Conservation (phyloP, 768 basidiomycete genomes). For the Hortiboletus flavorubellus region DNA sequence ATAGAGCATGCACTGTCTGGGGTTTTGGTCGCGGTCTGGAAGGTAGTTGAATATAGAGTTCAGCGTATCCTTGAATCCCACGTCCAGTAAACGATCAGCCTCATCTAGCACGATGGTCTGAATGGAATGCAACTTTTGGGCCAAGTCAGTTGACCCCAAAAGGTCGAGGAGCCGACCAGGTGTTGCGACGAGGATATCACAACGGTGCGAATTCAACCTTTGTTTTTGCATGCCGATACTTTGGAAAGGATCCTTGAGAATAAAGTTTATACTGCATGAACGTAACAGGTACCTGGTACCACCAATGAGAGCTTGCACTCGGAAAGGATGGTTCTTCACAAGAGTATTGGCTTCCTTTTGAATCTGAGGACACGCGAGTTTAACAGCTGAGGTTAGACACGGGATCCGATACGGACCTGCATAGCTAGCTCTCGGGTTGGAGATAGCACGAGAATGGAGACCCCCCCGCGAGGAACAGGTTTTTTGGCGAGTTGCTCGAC, state of each 20-base stretch:
- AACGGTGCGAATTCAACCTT: constrained; percentile 27
- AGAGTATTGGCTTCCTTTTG: constrained; percentile 58
- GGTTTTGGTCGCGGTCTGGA: constrained; percentile 44
- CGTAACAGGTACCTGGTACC: constrained; percentile 43
- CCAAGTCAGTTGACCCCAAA: constrained; percentile 45
- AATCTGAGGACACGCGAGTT: constrained; percentile 42
- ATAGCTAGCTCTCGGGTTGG: constrained; percentile 74
- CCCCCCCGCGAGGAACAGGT: constrained; percentile 27
- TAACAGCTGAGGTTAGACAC: not conserved
- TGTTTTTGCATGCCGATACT: constrained; percentile 28
- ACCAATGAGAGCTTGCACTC: constrained; percentile 51
- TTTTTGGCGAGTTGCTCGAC: constrained; percentile 59
- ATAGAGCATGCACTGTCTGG: constrained; percentile 65
- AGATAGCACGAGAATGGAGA: constrained; percentile 64
- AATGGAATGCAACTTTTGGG: constrained; percentile 36
- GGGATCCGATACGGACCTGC: constrained; percentile 47
- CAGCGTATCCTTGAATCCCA: constrained; percentile 67
- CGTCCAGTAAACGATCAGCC: constrained; percentile 70
- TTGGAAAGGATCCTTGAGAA: constrained; percentile 1
- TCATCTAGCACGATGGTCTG: constrained; percentile 63
- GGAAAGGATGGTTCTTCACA: constrained; percentile 38
- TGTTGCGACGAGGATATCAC: constrained; percentile 66
- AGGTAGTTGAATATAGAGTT: constrained; percentile 54
- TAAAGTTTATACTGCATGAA: not conserved
- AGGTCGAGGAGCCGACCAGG: constrained; percentile 76